Evolutionary conservation across 305 asterid genomes (phyloP).

Genomic region (Fraxinus platypoda): DNA sequence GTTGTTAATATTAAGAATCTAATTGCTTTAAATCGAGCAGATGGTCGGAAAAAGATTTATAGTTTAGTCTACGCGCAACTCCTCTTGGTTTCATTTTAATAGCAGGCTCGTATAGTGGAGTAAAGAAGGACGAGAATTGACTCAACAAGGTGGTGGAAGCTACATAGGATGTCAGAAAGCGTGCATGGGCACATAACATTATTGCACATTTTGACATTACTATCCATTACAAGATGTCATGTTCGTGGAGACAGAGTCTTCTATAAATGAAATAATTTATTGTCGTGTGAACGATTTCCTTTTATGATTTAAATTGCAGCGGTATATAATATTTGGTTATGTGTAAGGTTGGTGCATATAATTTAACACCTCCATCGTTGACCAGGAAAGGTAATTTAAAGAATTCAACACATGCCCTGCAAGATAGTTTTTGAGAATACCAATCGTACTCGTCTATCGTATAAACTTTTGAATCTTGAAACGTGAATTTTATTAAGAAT

Average conservation of each 20-base stretch:
- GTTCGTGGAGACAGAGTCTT: slow-evolving; percentile 60
- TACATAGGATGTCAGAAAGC: slow-evolving; percentile 58
- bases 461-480: background rate
- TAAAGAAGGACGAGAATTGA: slow-evolving; percentile 43
- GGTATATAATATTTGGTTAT: background rate
- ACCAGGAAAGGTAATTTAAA: background rate
- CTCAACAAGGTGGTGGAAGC: slow-evolving; percentile 71
- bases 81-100: background rate
- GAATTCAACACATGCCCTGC: background rate
- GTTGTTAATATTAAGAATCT: background rate
- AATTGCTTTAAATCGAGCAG: background rate
- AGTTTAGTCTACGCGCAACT: background rate
- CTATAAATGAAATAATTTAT: slow-evolving; percentile 34
- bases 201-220: background rate
- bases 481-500: background rate
- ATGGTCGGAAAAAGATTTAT: background rate
- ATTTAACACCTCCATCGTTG: background rate
- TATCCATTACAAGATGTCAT: slow-evolving; percentile 44
- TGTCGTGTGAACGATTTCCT: background rate
- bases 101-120: background rate
- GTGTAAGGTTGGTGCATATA: background rate
- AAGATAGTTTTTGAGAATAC: background rate
- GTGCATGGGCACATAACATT: background rate
- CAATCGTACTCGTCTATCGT: background rate
- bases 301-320: background rate